Percentiles rank a stretch among this genome's conserved stretches.
Conservation (phyloP, 2,329 filamentous ascomycete species). For the Colletotrichum aenigma region DNA sequence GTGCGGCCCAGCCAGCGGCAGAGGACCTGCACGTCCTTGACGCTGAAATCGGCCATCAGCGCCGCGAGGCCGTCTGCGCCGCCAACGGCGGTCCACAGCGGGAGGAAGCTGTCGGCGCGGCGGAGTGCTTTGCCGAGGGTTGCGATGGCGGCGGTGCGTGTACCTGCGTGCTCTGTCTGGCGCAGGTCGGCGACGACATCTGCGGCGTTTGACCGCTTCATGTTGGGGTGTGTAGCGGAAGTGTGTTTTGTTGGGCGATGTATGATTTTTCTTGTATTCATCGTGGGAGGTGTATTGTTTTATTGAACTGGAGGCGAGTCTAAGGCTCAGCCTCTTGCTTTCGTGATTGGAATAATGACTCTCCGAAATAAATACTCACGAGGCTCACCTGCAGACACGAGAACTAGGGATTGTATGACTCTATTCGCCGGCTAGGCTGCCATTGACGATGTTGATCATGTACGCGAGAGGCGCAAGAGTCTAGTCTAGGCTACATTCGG, state of each 20-base stretch:
- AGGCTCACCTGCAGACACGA: background rate
- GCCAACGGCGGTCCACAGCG: conserved; percentile 25
- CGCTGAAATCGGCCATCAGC: conserved; percentile 29
- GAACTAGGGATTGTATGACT: background rate
- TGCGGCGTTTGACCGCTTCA: background rate
- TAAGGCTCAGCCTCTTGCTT: fast-evolving
- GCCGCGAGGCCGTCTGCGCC: conserved; percentile 24
- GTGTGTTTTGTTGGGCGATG: background rate
- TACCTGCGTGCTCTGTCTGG: conserved; percentile 15
- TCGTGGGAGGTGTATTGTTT: fast-evolving
- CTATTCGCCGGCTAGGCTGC: background rate
- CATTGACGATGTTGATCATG: background rate
- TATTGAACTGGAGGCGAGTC: fast-evolving
- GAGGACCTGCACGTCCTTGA: conserved; percentile 22
- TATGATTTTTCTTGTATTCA: background rate
- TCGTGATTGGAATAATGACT: fast-evolving
- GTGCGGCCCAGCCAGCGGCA: conserved; percentile 25
- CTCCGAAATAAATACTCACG: background rate
- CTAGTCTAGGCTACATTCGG: background rate
- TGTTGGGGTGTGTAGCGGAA: fast-evolving
- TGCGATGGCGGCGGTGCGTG: conserved; percentile 21
- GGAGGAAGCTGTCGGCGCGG: conserved; percentile 23
- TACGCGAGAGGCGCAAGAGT: background rate
- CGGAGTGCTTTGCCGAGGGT: conserved; percentile 25
- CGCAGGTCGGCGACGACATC: background rate